Base-by-base conservation (phyloP, 2,329 filamentous ascomycete genomes). In the Fusarium haematococcum region DNA sequence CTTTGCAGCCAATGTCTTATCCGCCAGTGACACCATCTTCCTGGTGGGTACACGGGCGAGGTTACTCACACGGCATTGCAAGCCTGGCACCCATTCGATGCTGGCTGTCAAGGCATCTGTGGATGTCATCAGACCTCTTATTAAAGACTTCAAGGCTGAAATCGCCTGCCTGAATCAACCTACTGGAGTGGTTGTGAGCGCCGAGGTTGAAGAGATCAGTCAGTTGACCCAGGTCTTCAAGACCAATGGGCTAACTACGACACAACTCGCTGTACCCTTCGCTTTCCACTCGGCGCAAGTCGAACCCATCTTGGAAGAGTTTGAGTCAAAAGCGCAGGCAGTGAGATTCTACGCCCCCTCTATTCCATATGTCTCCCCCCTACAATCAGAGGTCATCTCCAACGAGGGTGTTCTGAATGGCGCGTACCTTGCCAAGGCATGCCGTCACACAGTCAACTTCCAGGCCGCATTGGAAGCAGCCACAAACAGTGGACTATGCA, bases 81-180 rank as follows among this genome's bases (percentile, higher is more conserved):
- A 84, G 10, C 41, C 71, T 2, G 57, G 67, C 5, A 67, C 32
- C 13, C 63, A 69, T 35, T 66, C 67, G 8, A 69, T 71, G 69
- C 61, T 77, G 10, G 76, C 76, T 14, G 60, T 76, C 14, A 76
- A 76, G 11, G 71, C 69, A 6, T 48, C 68, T 0, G 13, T 57
- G 2, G 63, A 68, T 2, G 33, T 57, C 1, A 35, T 78, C 7
- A 64, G 52, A 1, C 50, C 58, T 0, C 23, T 78, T 1, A 58
- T 71, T 0, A n/a, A 56, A 10, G 83, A 83, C 73, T 86, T 80
- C 70, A 84, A 82, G 1, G 81, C 87, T 60, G 88, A 88, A 43
- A 77, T 90, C 35, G 92, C 94, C 18, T 97, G 94, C 84, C 88
- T 95, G 80, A 97, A 97, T 76, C 91, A 92, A 0, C 91, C 92